Conservation (phyloP, 2,329 filamentous ascomycete genomes). For the Ophidiomyces ophidiicola region DNA sequence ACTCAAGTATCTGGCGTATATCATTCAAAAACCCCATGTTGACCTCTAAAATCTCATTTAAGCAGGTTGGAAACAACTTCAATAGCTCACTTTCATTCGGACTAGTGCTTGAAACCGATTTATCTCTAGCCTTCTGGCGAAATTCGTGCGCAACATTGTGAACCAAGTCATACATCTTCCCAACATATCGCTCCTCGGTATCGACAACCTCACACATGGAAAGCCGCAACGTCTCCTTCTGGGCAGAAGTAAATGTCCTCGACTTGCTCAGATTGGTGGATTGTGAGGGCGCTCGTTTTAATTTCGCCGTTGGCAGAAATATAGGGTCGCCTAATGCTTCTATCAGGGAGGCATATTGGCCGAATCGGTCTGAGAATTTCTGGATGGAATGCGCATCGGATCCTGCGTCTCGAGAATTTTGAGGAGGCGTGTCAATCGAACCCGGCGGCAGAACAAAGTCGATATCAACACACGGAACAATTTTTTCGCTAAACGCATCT, state of each 20-base stretch:
- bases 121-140: conserved; percentile 52
- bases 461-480: conserved; percentile 71
- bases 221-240: conserved; percentile 73
- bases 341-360: conserved; percentile 62
- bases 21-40: conserved; percentile 71
- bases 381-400: conserved; percentile 54
- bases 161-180: conserved; percentile 73
- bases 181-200: conserved; percentile 87
- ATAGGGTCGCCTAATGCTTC: conserved; percentile 70
- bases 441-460: conserved; percentile 75
- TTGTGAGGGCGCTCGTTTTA: conserved; percentile 77
- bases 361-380: conserved; percentile 58
- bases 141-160: conserved; percentile 71
- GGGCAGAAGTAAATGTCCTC: conserved; percentile 63
- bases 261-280: conserved; percentile 67
- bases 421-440: conserved; percentile 51
- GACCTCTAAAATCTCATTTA: conserved; percentile 67
- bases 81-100: conserved; percentile 61
- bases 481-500: conserved; percentile 66
- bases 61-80: conserved; percentile 66
- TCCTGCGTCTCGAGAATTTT: conserved; percentile 46
- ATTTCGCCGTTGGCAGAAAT: conserved; percentile 72
- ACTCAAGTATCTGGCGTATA: conserved; percentile 63
- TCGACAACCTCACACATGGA: conserved; percentile 85
- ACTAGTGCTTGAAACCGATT: conserved; percentile 50